phyloP scores from a whole-genome alignment of 2,329 filamentous ascomycete species.

The Fusarium verticillioides region DNA sequence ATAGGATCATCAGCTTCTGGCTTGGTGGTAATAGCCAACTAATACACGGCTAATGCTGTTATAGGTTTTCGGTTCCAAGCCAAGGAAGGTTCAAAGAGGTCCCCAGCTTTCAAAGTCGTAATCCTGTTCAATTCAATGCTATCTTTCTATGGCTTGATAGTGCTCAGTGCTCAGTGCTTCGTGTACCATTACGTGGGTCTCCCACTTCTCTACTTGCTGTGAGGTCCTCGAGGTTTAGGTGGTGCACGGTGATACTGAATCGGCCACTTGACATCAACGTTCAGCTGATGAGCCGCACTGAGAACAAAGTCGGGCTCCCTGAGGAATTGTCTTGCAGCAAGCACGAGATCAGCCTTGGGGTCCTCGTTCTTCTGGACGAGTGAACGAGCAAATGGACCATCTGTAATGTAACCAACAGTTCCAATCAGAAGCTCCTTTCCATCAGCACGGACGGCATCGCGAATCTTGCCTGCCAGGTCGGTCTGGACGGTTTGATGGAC shows the following conservation, averaged over 20 bases:
- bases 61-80: background rate
- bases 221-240: constrained; percentile 18
- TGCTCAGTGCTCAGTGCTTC: constrained; percentile 1
- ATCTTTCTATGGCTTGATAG: constrained; percentile 3
- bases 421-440: constrained; percentile 70
- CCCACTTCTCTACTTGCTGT: background rate
- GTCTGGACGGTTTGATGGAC: constrained; percentile 77
- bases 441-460: constrained; percentile 67
- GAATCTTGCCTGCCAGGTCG: constrained; percentile 76
- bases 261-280: constrained; percentile 76
- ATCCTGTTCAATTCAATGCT: background rate
- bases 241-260: constrained; percentile 66
- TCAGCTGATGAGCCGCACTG: constrained; percentile 76
- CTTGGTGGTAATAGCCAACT: background rate
- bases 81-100: background rate
- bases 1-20: background rate
- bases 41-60: background rate
- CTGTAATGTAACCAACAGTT: constrained; percentile 79
- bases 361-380: constrained; percentile 61
- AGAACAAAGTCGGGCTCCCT: constrained; percentile 84
- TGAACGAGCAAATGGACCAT: constrained; percentile 72
- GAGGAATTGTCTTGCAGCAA: constrained; percentile 81
- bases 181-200: background rate
- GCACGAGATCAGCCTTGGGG: constrained; percentile 73
- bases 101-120: background rate